Evolutionary conservation across 1,284 basidiomycete genomes (phyloP), one percentile per base, ranked within the genome.

Genomic region (Naganishia cerealis): DNA sequence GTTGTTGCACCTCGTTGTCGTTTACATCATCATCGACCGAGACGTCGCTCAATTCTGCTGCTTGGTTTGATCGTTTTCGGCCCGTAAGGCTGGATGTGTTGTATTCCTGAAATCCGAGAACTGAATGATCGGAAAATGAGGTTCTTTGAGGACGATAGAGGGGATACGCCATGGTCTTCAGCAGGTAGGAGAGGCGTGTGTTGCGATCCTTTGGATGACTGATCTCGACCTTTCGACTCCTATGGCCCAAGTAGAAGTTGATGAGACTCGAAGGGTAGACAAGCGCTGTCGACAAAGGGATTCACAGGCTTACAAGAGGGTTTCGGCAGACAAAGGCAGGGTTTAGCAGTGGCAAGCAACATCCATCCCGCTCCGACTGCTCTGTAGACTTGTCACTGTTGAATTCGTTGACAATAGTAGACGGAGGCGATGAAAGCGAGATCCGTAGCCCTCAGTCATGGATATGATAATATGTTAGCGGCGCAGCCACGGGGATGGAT

Each of bases 31-130:
- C 61, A 50, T 50, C 61, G 21, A 63, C 24, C n/a, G 61, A 54
- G 15, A 63, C 61, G n/a, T 63, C 61, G 38, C 39, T 63, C 50
- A 63, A 29, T n/a, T 52, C 61, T 53, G 61, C 61, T 29, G 61
- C 50, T 54, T 63, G 61, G 29, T 54, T 63, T 26, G 61, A 53
- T 50, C 61, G 61, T 39, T 63, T 63, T 39, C 61, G 61, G 53
- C 61, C 61, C 7, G 15, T 54, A n/a, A 50, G 61, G 24, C 61
- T 53, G 9, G 61, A 13, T 29, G 61, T 42, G 40, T 50, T 38
- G 6, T 39, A n/a, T 29, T 40, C 38, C 1, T 54, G 48, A 12
- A 24, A 42, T 29, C 26, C 50, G 38, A 54, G 26, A 21, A 63
- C 29, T 21, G 50, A n/a, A 9, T 26, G 24, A 33, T 53, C 38